Conservation (phyloP, 1,284 basidiomycete genomes). For the Pseudozyma thailandica region DNA sequence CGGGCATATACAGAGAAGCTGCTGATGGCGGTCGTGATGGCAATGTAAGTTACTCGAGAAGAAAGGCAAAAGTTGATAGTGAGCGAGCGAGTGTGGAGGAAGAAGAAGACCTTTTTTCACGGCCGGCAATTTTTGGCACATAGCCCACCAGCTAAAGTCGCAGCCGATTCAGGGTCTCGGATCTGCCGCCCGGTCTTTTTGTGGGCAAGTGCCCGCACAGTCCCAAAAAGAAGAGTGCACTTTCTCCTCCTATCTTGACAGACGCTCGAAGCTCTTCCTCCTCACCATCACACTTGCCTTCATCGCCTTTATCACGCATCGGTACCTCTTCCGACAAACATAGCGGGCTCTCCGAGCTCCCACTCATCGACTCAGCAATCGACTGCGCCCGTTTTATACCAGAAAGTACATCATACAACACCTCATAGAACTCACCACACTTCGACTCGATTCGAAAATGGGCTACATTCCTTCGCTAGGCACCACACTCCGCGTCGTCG, state of each 20-base stretch:
- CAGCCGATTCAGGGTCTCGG: neutral
- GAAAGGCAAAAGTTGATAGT: too few relatives aligned
- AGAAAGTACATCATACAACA: too few relatives aligned
- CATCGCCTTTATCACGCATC: neutral
- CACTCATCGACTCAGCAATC: neutral
- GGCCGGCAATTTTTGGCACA: neutral
- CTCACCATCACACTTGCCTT: neutral
- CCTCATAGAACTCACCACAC: too few relatives aligned
- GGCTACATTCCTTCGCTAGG: conserved; percentile 41
- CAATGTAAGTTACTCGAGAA: too few relatives aligned
- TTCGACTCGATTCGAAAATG: conserved; percentile 15
- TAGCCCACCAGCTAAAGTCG: too few relatives aligned
- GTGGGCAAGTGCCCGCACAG: neutral
- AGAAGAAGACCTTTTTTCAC: too few relatives aligned
- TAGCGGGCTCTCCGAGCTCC: too few relatives aligned
- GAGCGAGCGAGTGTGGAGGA: too few relatives aligned
- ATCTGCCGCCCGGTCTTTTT: neutral
- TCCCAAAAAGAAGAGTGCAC: too few relatives aligned
- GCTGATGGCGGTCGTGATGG: conserved; percentile 2
- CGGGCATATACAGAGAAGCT: neutral
- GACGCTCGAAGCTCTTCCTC: neutral
- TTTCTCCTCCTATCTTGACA: too few relatives aligned
- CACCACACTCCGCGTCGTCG: conserved; percentile 40
- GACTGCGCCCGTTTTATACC: neutral
- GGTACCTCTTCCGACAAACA: too few relatives aligned